These are phyloP conservation scores for Naganishia cerealis DNA, from an alignment of 1,284 basidiomycete genomes.

Conservation along the genomic window DNA sequence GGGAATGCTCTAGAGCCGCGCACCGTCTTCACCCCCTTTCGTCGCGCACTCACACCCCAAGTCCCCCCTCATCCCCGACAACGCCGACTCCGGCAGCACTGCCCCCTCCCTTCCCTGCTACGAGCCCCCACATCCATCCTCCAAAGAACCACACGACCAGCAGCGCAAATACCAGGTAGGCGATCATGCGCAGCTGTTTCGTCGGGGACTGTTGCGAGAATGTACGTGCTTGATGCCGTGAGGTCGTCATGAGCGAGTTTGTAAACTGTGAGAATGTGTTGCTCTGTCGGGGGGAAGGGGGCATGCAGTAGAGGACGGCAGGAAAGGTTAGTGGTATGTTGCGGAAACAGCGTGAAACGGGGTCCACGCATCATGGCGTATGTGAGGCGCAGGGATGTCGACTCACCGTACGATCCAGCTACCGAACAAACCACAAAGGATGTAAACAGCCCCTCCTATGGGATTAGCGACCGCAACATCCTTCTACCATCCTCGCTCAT, in stretches of 20 bases:
- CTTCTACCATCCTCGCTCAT: not conserved
- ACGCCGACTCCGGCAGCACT: not conserved
- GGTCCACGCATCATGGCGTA: not conserved
- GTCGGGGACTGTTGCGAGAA: slow-evolving; percentile 29
- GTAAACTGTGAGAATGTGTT: slow-evolving; percentile 34
- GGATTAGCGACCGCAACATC: not conserved
- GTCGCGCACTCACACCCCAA: slow-evolving; percentile 1
- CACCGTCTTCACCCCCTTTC: too few relatives aligned
- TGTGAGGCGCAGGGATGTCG: not conserved
- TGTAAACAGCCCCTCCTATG: not conserved
- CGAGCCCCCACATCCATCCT: slow-evolving; percentile 14
- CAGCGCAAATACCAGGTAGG: slow-evolving; percentile 28
- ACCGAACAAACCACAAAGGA: not conserved
- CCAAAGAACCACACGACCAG: slow-evolving; percentile 30
- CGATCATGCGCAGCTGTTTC: slow-evolving; percentile 34
- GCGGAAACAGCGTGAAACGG: too few relatives aligned
- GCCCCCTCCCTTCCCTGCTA: slow-evolving; percentile 5
- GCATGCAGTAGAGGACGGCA: not conserved
- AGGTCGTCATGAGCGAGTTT: slow-evolving; percentile 33
- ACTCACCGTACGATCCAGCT: slow-evolving; percentile 30
- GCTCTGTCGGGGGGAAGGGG: slow-evolving; percentile 2
- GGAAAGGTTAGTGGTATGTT: not conserved
- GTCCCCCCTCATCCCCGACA: slow-evolving; percentile 19
- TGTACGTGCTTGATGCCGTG: slow-evolving; percentile 35
- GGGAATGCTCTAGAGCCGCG: too few relatives aligned